Conservation (phyloP, 208 protist species). For the Balamuthia mandrillaris region DNA sequence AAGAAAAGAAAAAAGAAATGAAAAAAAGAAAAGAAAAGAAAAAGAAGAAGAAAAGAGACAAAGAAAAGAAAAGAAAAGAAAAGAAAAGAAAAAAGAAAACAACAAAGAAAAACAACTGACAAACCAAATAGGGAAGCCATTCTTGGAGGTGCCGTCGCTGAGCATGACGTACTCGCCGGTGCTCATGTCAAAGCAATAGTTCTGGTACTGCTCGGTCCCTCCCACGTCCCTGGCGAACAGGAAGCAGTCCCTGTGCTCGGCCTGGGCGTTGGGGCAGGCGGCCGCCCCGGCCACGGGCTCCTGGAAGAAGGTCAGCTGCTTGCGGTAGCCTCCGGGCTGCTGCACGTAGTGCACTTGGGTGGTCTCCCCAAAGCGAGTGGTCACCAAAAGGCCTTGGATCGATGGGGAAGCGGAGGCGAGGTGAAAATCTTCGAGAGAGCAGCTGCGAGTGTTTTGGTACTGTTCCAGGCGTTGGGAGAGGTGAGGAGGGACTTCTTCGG, state of each 20-base stretch:
- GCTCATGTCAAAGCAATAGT: neutral
- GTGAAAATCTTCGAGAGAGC: neutral
- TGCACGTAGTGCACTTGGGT: neutral
- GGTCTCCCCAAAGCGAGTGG: neutral
- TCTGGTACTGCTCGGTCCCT: neutral
- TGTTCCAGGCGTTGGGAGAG: neutral
- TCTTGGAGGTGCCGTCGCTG: neutral
- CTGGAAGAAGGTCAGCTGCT: slow-evolving; percentile 10
- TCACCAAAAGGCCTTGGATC: neutral
- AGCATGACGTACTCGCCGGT: neutral
- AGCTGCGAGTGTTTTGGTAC: neutral
- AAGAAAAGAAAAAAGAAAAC: neutral
- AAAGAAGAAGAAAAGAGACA: neutral
- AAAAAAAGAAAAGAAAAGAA: neutral
- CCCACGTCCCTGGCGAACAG: neutral
- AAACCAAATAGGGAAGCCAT: neutral
- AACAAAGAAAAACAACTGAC: neutral
- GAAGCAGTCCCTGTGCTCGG: neutral
- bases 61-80: neutral
- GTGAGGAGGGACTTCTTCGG: neutral
- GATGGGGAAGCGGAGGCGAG: neutral
- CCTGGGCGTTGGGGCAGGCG: neutral
- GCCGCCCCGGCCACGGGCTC: neutral
- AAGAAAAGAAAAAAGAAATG: neutral
- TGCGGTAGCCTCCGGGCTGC: neutral